These are phyloP conservation scores for Aspergillus incahuasiensis DNA, from an alignment of 495 filamentous ascomycete species.

Conservation along the genomic window DNA sequence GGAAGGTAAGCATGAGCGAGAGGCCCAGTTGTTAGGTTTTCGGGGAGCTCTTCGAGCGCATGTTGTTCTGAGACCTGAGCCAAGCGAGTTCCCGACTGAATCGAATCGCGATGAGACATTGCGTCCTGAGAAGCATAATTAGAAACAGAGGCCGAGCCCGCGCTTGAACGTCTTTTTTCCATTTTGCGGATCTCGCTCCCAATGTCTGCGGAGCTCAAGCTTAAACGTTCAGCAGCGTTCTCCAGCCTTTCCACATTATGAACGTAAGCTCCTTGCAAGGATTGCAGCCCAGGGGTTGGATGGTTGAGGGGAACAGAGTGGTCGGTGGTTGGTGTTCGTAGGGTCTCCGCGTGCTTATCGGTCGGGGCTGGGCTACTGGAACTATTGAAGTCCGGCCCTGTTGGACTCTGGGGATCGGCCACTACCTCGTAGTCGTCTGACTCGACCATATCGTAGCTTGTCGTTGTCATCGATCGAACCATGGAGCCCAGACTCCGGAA, in stretches of 20 bases:
- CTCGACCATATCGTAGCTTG: slow-evolving; percentile 44
- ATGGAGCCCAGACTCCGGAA: slow-evolving; percentile 32
- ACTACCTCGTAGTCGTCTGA: slow-evolving; percentile 40
- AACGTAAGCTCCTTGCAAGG: slow-evolving; percentile 66
- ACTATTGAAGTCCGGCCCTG: slow-evolving; percentile 16
- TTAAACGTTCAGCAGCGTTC: slow-evolving; percentile 74
- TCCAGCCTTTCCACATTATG: slow-evolving; percentile 81
- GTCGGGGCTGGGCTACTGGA: slow-evolving; percentile 21
- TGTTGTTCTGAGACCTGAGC: slow-evolving; percentile 47
- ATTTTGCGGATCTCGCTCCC: slow-evolving; percentile 77
- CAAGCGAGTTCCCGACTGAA: slow-evolving; percentile 52
- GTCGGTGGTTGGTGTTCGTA: slow-evolving; percentile 58
- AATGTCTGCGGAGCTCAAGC: slow-evolving; percentile 70
- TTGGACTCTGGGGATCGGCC: slow-evolving; percentile 25
- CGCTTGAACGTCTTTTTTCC: slow-evolving; percentile 55
- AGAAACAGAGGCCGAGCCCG: slow-evolving; percentile 39
- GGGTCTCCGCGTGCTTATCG: slow-evolving; percentile 26
- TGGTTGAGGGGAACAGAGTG: slow-evolving; percentile 60
- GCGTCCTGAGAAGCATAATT: slow-evolving; percentile 52
- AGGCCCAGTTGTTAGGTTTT: slow-evolving; percentile 22
- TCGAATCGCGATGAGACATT: slow-evolving; percentile 62
- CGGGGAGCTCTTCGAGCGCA: slow-evolving; percentile 33
- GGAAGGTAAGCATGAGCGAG: slow-evolving; percentile 29
- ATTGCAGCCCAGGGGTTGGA: slow-evolving; percentile 71
- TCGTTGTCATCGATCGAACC: slow-evolving; percentile 39